These are phyloP conservation scores for Chlamydomonas sphaeroides DNA, from an alignment of 139 green algal genomes.

Conservation along the genomic window DNA sequence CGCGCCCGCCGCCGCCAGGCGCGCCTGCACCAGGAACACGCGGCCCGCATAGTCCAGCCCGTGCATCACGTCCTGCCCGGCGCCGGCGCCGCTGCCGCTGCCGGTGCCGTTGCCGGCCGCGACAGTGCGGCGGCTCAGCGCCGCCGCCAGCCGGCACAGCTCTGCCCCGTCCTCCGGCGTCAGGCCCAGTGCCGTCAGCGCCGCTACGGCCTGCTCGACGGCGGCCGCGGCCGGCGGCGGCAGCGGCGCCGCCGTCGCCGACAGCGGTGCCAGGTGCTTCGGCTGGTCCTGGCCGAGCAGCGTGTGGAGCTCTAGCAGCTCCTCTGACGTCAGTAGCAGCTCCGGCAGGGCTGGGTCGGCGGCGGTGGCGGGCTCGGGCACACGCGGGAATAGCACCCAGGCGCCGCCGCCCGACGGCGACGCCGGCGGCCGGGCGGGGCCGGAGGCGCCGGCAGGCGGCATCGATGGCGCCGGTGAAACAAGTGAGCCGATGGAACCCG, in stretches of 20 bases:
- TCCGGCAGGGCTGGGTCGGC: not conserved
- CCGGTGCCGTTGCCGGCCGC: not conserved
- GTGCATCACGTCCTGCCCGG: constrained; percentile 9
- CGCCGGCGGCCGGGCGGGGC: not conserved
- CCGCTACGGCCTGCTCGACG: constrained; percentile 26
- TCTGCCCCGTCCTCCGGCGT: constrained; percentile 16
- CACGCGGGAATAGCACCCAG: constrained; percentile 19
- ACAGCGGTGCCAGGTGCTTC: not conserved
- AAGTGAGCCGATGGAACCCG: too few species aligned
- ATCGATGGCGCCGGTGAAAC: not conserved
- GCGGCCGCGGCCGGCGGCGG: not conserved
- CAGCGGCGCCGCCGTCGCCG: not conserved
- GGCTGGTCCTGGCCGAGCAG: constrained; percentile 31
- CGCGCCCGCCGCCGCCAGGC: constrained; percentile 14
- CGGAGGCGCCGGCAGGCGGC: not conserved
- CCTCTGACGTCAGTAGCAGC: constrained; percentile 38
- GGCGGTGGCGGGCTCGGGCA: constrained; percentile 14
- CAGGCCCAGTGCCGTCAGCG: constrained; percentile 20
- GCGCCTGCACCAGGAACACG: constrained; percentile 15
- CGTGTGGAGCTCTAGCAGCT: constrained; percentile 42
- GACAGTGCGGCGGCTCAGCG: constrained; percentile 24
- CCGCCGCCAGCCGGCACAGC: constrained; percentile 6
- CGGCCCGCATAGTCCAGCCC: constrained; percentile 19
- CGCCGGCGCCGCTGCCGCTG: not conserved
- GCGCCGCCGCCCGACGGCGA: not conserved